Percentiles rank a stretch among this genome's conserved stretches.
Conservation (phyloP, 2,329 filamentous ascomycete genomes). For the Endoconidiophora polonica region DNA sequence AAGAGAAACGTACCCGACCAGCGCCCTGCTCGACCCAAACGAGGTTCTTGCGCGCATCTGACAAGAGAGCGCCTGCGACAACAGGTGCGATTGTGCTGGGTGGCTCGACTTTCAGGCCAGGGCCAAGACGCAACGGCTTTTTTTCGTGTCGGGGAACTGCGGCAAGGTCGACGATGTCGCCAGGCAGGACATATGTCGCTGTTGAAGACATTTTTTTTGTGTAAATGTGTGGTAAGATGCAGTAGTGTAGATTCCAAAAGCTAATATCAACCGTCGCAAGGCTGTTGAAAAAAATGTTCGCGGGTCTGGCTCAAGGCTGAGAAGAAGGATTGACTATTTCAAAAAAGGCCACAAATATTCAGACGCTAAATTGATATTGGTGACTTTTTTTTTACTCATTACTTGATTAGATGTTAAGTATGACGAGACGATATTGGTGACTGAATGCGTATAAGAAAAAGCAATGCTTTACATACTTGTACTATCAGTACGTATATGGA, state of each 20-base stretch:
- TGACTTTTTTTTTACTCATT: neutral
- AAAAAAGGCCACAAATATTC: slow-evolving; percentile 2
- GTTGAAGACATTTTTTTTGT: slow-evolving; percentile 35
- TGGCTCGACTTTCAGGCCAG: slow-evolving; percentile 67
- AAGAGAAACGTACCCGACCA: slow-evolving; percentile 40
- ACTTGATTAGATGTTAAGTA: too few relatives aligned
- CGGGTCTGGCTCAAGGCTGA: slow-evolving; percentile 8
- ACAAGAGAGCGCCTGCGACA: slow-evolving; percentile 48
- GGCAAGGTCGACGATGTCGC: slow-evolving; percentile 52
- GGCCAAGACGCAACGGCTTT: slow-evolving; percentile 61
- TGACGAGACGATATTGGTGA: neutral
- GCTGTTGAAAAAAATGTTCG: slow-evolving; percentile 8
- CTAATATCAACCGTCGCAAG: neutral
- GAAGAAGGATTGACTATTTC: too few relatives aligned
- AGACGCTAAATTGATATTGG: neutral
- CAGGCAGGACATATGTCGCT: slow-evolving; percentile 59
- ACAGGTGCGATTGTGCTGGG: slow-evolving; percentile 56
- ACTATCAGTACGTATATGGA: neutral
- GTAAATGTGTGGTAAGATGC: neutral
- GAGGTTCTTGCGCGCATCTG: slow-evolving; percentile 56
- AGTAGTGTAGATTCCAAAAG: neutral
- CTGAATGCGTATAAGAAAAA: neutral
- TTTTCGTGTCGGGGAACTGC: slow-evolving; percentile 52
- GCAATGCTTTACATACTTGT: neutral
- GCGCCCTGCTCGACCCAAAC: slow-evolving; percentile 59